Evolutionary conservation across 176 grass and related monocot species (phyloP).

Genomic region (Juncus inflexus): DNA sequence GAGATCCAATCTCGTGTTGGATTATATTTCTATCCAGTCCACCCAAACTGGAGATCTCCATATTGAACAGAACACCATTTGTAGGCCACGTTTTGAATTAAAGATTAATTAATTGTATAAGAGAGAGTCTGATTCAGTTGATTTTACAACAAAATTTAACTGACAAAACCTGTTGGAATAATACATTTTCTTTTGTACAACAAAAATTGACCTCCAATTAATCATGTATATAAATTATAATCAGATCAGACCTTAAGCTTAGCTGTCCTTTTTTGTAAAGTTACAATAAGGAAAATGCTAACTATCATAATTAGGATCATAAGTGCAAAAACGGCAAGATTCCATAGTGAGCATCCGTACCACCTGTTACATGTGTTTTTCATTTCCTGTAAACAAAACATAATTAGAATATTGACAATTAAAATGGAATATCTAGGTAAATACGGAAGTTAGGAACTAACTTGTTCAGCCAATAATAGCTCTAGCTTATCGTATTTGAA

Average conservation of each 20-base stretch:
- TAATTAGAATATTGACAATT: neutral
- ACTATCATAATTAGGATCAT: constrained; percentile 9
- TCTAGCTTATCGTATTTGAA: constrained; percentile 19
- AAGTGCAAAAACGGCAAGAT: constrained; percentile 25
- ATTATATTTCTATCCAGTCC: too few species aligned
- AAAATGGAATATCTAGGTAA: constrained; percentile 1
- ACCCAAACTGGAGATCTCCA: too few species aligned
- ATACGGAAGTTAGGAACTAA: constrained; percentile 19
- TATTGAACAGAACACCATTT: too few species aligned
- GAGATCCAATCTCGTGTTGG: too few species aligned
- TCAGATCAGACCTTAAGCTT: constrained; percentile 90
- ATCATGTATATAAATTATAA: constrained; percentile 5
- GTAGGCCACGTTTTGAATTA: too few species aligned
- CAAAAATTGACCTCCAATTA: constrained; percentile 28
- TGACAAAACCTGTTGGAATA: too few species aligned
- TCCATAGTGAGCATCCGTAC: constrained; percentile 46
- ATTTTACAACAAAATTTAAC: too few species aligned
- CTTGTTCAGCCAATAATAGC: constrained; percentile 39
- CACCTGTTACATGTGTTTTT: constrained; percentile 21
- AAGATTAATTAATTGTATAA: neutral
- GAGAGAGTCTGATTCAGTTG: neutral
- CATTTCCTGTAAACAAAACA: constrained; percentile 35
- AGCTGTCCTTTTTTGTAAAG: constrained; percentile 54
- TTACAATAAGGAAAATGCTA: constrained; percentile 47
- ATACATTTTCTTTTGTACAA: constrained; percentile 28